Conservation (phyloP, 2,329 filamentous ascomycete species). For the Pseudocercospora cruenta region DNA sequence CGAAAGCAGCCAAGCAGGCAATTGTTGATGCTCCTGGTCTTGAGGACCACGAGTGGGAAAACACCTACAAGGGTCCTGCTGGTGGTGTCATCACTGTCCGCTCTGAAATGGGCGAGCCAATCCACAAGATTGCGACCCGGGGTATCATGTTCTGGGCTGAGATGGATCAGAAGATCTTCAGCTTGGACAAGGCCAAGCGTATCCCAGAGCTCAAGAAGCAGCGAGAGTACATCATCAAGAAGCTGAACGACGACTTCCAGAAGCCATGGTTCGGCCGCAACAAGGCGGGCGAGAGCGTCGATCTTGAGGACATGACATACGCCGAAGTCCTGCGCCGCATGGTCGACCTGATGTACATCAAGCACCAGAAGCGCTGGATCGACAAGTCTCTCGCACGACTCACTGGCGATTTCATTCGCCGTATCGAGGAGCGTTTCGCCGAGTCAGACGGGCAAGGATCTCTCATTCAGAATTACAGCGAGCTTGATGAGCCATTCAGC, state of each 20-base stretch:
- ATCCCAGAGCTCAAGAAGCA: conserved; percentile 85
- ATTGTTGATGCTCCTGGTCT: conserved; percentile 85
- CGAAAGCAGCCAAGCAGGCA: conserved; percentile 82
- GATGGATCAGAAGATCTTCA: conserved; percentile 99
- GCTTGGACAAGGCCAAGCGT: conserved; percentile 90
- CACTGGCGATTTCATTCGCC: conserved; percentile 93
- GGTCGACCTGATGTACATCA: conserved; percentile 88
- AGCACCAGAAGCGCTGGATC: conserved; percentile 89
- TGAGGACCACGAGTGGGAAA: conserved; percentile 83
- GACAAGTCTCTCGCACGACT: conserved; percentile 80
- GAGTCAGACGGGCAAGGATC: conserved; percentile 71
- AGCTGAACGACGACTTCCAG: conserved; percentile 93
- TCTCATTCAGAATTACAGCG: conserved; percentile 84
- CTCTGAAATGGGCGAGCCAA: conserved; percentile 99
- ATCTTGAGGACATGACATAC: conserved; percentile 96
- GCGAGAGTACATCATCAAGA: conserved; percentile 89
- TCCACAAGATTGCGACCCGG: conserved; percentile 96
- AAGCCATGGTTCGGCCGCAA: conserved; percentile 96
- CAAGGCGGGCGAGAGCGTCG: conserved; percentile 75
- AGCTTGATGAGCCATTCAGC: conserved; percentile 80
- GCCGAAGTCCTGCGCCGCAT: conserved; percentile 82
- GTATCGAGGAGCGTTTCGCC: conserved; percentile 95
- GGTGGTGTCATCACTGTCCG: conserved; percentile 95
- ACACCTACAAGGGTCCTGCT: conserved; percentile 87
- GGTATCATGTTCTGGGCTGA: conserved; percentile 97